A percentile compares a stretch with the other conserved stretches of the same genome.
Evolutionary conservation across 2,329 filamentous ascomycete species (phyloP).

Genomic region (Pseudogymnoascus sp.): DNA sequence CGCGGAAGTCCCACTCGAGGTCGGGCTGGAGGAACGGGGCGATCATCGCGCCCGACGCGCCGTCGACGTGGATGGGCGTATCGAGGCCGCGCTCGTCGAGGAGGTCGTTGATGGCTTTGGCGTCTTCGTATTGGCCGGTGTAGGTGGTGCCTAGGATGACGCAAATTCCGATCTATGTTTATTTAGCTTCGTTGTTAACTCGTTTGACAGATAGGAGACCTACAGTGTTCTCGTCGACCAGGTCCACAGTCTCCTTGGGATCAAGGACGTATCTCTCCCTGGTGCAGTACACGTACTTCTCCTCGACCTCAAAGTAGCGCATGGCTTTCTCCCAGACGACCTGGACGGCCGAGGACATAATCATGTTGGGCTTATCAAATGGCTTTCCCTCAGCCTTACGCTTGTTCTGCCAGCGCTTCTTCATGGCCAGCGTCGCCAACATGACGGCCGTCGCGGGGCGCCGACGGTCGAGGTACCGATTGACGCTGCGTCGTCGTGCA

Average conservation of each 20-base stretch:
- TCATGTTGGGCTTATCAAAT: constrained; percentile 73
- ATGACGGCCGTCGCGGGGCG: constrained; percentile 84
- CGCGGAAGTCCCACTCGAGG: constrained; percentile 85
- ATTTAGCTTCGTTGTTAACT: not conserved
- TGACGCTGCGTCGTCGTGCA: constrained; percentile 49
- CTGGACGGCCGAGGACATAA: constrained; percentile 95
- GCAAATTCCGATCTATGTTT: constrained; percentile 70
- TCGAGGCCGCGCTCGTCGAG: constrained; percentile 69
- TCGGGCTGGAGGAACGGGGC: too few relatives aligned
- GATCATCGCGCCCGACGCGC: too few relatives aligned
- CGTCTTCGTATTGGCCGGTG: constrained; percentile 92
- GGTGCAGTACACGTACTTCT: constrained; percentile 67
- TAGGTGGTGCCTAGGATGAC: constrained; percentile 89
- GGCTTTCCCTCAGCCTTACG: constrained; percentile 78
- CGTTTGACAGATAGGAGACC: constrained; percentile 42
- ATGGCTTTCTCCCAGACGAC: constrained; percentile 95
- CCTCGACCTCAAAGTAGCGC: constrained; percentile 87
- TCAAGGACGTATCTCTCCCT: constrained; percentile 57
- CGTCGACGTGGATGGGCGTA: constrained; percentile 85
- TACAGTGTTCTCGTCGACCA: constrained; percentile 60
- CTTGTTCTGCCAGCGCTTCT: constrained; percentile 87
- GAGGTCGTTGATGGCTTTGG: constrained; percentile 85
- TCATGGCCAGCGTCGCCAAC: constrained; percentile 83
- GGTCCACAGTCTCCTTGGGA: constrained; percentile 51
- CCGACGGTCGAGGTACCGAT: constrained; percentile 87